Base-by-base conservation (phyloP, 345 rosid genomes). In the Salix brachista region DNA sequence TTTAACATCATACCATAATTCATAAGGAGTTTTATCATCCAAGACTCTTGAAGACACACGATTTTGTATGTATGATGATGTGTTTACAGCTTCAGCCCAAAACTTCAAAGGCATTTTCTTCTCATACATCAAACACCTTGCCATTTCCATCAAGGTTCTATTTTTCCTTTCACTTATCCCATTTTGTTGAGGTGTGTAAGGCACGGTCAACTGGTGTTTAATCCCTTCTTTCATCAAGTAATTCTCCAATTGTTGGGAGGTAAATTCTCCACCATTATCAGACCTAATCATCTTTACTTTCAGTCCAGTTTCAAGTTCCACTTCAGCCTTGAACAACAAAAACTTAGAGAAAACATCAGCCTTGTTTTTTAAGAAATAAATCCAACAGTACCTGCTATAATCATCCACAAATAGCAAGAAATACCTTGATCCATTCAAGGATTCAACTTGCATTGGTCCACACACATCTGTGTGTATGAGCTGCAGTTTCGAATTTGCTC, bases 191-290 rank as follows among this genome's bases (percentile, higher is more conserved):
- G 1, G 23, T 6, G 58, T 52, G 23, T 52, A 52, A 0, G 23
- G 23, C 3, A 52, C 1, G 0, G 0, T 52, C 8, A 52, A 0
- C 4, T 19, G 1, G 2, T 52, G 58, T 19, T 19, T 52, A 3
- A 19, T 52, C 23, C 23, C 10, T 1, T 52, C 0, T 7, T 52
- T 52, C 6, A 3, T 9, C 23, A 52, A 52, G 8, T 6, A 52
- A 1, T 8, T 3, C 23, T 52, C 0, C 19, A 52, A 6, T 0
- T 19, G 0, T 2, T 0, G 0, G 18, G 8, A 52, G 9, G 58
- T 52, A 52, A 5, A 19, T 9, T 52, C 58, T 5, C 11, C 46
- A 1, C 1, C 28, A 32, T 34, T 67, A 1, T 34, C 18, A 6
- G 18, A 67, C 8, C 25, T 67, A 0, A 67, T 0, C 9, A 8